Percentiles rank a stretch among this genome's conserved stretches.
Conservation (phyloP, 495 filamentous ascomycete genomes). For the Jackrogersella minutella region DNA sequence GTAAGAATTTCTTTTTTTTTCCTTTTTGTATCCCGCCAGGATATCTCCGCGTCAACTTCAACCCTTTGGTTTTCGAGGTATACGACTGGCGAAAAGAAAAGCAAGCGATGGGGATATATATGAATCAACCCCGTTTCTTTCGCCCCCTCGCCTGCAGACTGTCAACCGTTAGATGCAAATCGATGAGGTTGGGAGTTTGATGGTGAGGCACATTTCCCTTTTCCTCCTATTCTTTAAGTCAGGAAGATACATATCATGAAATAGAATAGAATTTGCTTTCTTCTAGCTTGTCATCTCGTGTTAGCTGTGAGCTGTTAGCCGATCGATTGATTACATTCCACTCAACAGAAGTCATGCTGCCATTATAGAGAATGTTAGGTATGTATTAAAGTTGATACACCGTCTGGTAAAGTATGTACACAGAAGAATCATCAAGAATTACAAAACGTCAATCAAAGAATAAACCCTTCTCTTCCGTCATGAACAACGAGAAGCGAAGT, state of each 20-base stretch:
- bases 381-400: background rate
- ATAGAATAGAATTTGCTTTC: background rate
- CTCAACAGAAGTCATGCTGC: too few species aligned
- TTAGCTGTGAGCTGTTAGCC: background rate
- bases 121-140: conserved; percentile 46
- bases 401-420: background rate
- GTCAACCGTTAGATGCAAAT: conserved; percentile 56
- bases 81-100: conserved; percentile 77
- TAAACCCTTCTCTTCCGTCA: background rate
- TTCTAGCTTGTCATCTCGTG: background rate
- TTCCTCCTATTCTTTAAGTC: too few species aligned
- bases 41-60: conserved; percentile 78
- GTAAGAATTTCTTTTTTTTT: background rate
- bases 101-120: conserved; percentile 44
- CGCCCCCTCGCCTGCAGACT: conserved; percentile 74
- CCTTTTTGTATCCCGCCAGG: conserved; percentile 56
- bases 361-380: background rate
- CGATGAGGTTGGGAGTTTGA: conserved; percentile 73
- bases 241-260: too few species aligned
- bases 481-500: background rate
- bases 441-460: background rate
- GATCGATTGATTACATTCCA: too few species aligned
- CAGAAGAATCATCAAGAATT: background rate
- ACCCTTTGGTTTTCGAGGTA: conserved; percentile 75
- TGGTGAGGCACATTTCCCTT: conserved; percentile 70